Evolutionary conservation across 78 protist genomes (phyloP), one percentile per base, ranked within the genome.

Genomic region (Dictyostelium brefeldianum): DNA sequence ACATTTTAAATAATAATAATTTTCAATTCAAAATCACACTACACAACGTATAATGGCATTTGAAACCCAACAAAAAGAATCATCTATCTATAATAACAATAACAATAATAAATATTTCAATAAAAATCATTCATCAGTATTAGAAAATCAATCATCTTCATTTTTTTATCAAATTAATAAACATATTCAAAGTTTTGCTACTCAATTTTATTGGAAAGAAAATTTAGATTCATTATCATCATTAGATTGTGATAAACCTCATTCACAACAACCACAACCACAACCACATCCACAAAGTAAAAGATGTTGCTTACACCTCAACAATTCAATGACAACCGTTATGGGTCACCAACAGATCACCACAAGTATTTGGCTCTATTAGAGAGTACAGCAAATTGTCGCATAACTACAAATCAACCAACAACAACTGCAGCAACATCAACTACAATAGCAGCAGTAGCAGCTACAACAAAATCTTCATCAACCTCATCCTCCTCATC

Each of bases 31-130:
- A 59, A 31, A 71, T 43, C 18, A 31, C 27, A 70, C 78, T n/a
- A n/a, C n/a, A 51, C 56, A 1, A 51, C 15, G 81, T 78, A 78
- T 78, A 78, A 78, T 78, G 83, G 83, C 83, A n/a, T 78, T 78
- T 78, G 83, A 43, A 78, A 56, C 41, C 53, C 83, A 51, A 36
- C 43, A 36, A 78, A 36, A 78, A 78, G 64, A 77, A 43, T 50
- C 31, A 43, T 51, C 17, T n/a, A 50, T 22, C 54, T 25, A 50
- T 46, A 75, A 22, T 2, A 77, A 36, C 64, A 51, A 67, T 10
- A 70, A 43, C n/a, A 43, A 73, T 29, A 43, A 46, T 47, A 9
- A n/a, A 73, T 36, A 36, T 36, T 36, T 3, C 25, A 73, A 36
- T 4, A 51, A 78, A 36, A 47, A 48, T 5, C 18, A 43, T 12